These are phyloP conservation scores for Pseudogymnoascus sp. DNA, from an alignment of 2,329 filamentous ascomycete genomes.

Conservation along the genomic window DNA sequence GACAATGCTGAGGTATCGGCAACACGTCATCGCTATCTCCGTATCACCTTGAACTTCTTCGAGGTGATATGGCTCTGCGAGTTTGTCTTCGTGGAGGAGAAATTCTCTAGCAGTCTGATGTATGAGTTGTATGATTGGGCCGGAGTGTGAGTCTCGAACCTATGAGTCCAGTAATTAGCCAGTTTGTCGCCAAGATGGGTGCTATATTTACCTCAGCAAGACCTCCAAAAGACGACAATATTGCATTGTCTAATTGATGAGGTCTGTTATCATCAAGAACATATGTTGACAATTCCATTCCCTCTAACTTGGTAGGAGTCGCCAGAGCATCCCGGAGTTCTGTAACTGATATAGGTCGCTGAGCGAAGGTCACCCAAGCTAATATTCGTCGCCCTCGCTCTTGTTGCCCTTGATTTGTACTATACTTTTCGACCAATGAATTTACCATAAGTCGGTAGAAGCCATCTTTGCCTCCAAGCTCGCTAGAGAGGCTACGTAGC, in stretches of 20 bases:
- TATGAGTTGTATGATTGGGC: conserved; percentile 2
- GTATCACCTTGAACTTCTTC: background rate
- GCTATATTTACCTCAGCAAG: background rate
- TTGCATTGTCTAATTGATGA: background rate
- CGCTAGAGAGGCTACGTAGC: background rate
- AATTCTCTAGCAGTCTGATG: conserved; percentile 11
- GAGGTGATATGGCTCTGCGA: background rate
- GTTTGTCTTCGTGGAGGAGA: background rate
- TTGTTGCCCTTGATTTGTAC: background rate
- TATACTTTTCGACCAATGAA: background rate
- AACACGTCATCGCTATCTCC: background rate
- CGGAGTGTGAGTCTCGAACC: background rate
- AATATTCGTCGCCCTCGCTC: background rate
- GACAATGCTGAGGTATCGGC: background rate
- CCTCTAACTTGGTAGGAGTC: background rate
- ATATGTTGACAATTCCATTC: background rate
- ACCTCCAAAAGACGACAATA: background rate
- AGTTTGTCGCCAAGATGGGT: background rate
- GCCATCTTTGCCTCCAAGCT: background rate
- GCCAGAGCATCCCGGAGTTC: conserved; percentile 1
- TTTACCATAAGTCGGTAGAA: background rate
- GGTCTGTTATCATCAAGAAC: background rate
- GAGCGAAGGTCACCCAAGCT: conserved; percentile 4
- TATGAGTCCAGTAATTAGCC: background rate
- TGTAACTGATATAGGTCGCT: background rate